These are phyloP conservation scores for Viola pubescens DNA, from an alignment of 441 rosid species.

Conservation along the genomic window DNA sequence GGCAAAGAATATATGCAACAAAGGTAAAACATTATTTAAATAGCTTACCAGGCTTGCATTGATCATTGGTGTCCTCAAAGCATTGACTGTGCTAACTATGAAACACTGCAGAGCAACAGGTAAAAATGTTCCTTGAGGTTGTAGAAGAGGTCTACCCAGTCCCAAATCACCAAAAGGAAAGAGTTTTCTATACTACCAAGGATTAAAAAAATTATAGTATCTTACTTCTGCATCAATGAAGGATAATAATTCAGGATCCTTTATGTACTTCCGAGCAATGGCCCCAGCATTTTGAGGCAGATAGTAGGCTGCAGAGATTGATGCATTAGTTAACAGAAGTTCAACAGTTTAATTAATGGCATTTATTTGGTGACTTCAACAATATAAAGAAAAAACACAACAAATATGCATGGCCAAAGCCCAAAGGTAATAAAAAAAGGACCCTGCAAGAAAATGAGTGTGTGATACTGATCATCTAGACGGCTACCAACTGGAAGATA, in stretches of 20 bases:
- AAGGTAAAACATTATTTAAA: conserved; percentile 9
- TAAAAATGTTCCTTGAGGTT: conserved; percentile 8
- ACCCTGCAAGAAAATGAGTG: background rate
- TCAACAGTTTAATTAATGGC: background rate
- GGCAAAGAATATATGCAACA: conserved; percentile 7
- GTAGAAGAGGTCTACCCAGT: background rate
- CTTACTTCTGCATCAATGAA: conserved; percentile 94
- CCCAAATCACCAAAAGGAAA: background rate
- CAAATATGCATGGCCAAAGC: background rate
- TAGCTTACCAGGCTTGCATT: conserved; percentile 84
- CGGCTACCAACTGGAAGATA: background rate
- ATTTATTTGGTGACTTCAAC: background rate
- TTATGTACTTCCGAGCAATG: conserved; percentile 79
- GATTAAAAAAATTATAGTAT: conserved; percentile 9
- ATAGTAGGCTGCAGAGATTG: conserved; percentile 55
- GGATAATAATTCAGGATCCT: conserved; percentile 75
- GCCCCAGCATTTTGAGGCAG: conserved; percentile 87
- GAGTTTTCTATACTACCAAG: conserved; percentile 8
- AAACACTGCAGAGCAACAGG: conserved; percentile 65
- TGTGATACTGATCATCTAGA: background rate
- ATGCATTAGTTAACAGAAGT: conserved; percentile 7
- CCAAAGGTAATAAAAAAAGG: background rate
- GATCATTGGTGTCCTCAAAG: conserved; percentile 90
- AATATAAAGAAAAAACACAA: background rate
- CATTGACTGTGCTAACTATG: conserved; percentile 87